phyloP scores from a whole-genome alignment of 2,329 filamentous ascomycete species.

The Xylaria polymorpha region DNA sequence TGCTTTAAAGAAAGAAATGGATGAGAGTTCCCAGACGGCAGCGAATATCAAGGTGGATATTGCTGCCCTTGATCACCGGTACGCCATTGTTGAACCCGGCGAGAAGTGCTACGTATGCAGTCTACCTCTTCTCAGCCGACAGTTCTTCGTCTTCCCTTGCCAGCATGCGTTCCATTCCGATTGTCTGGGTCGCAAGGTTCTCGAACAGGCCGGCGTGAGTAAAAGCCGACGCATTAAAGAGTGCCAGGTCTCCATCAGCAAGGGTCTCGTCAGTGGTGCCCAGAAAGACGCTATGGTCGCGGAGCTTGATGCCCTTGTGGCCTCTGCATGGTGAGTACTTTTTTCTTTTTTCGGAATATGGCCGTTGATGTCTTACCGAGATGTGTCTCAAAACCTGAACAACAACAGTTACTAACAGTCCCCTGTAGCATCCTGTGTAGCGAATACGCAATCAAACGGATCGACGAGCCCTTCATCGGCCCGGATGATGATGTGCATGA shows the following conservation, averaged over 20 bases:
- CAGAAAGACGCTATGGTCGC: slow-evolving; percentile 85
- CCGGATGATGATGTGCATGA: slow-evolving; percentile 78
- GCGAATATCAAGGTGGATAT: slow-evolving; percentile 93
- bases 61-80: slow-evolving; percentile 83
- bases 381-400: slow-evolving; percentile 13
- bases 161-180: slow-evolving; percentile 98
- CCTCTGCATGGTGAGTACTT: slow-evolving; percentile 79
- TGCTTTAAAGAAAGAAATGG: slow-evolving; percentile 90
- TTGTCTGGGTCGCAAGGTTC: slow-evolving; percentile 85
- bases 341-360: slow-evolving; percentile 11
- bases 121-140: slow-evolving; percentile 84
- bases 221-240: slow-evolving; percentile 85
- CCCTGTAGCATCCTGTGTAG: slow-evolving; percentile 83
- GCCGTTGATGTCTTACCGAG: slow-evolving; percentile 10
- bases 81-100: slow-evolving; percentile 95
- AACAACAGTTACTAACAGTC: slow-evolving; percentile 40
- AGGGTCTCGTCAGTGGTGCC: slow-evolving; percentile 74
- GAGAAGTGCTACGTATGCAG: slow-evolving; percentile 93
- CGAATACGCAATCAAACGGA: slow-evolving; percentile 92
- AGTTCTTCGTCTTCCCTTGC: slow-evolving; percentile 98
- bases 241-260: slow-evolving; percentile 84
- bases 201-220: slow-evolving; percentile 81
- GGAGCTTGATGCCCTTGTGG: slow-evolving; percentile 92
- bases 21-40: slow-evolving; percentile 89
- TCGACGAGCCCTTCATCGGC: slow-evolving; percentile 91